Evolutionary conservation across 495 filamentous ascomycete genomes (phyloP).

Genomic region (Hypoxylon lenormandii): DNA sequence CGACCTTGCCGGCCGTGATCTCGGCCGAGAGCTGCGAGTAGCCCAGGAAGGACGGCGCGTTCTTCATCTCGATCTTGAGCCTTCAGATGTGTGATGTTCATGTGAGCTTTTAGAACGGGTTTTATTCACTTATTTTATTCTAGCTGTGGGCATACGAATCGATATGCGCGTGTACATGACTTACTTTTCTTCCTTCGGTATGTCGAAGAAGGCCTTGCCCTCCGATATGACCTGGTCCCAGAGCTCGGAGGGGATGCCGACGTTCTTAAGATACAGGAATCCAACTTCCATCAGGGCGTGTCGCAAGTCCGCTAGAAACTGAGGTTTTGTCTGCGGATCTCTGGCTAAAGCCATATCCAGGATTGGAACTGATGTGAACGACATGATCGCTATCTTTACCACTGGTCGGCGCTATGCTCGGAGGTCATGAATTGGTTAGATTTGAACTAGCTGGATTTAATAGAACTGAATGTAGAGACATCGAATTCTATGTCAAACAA

Average conservation of each 20-base stretch:
- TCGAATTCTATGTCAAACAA: neutral
- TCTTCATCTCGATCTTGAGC: slow-evolving; percentile 89
- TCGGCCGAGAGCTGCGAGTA: slow-evolving; percentile 73
- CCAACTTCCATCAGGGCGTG: slow-evolving; percentile 89
- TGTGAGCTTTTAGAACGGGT: slow-evolving; percentile 14
- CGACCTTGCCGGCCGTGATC: slow-evolving; percentile 68
- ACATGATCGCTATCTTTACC: slow-evolving; percentile 53
- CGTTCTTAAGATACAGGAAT: slow-evolving; percentile 90
- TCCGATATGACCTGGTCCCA: slow-evolving; percentile 76
- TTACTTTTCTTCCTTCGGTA: slow-evolving; percentile 82
- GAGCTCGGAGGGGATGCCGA: slow-evolving; percentile 75
- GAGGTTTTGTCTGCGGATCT: slow-evolving; percentile 74
- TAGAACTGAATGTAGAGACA: too few species aligned
- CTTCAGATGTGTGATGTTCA: slow-evolving; percentile 50
- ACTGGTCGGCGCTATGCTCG: neutral
- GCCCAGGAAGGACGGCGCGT: slow-evolving; percentile 73
- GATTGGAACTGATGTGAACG: slow-evolving; percentile 82
- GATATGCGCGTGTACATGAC: neutral
- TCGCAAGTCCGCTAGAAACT: slow-evolving; percentile 77
- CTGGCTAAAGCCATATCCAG: slow-evolving; percentile 78
- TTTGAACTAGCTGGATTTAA: neutral
- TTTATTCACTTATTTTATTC: neutral
- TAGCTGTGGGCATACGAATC: neutral
- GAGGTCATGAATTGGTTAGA: neutral
- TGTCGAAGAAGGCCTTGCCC: slow-evolving; percentile 80